Conservation (phyloP, 495 filamentous ascomycete genomes). For the Apiosordaria backusii region DNA sequence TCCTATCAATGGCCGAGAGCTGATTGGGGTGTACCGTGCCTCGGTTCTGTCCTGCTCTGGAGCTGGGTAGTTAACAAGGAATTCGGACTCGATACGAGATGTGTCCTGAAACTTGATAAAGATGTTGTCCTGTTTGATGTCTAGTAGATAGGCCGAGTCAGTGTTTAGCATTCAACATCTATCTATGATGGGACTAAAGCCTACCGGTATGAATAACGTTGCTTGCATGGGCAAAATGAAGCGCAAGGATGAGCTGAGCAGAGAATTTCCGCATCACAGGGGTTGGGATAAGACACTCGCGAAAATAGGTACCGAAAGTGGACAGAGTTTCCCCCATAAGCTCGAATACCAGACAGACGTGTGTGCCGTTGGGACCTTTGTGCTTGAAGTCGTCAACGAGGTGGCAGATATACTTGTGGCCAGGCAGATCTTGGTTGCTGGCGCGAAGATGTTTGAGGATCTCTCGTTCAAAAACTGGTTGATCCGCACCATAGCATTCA, state of each 20-base stretch:
- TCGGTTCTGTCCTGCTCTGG: too few species aligned
- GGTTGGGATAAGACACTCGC: constrained; percentile 8
- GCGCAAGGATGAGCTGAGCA: constrained; percentile 7
- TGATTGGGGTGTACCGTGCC: too few species aligned
- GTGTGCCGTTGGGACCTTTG: constrained; percentile 46
- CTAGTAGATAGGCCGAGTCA: not conserved
- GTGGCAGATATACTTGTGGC: constrained; percentile 33
- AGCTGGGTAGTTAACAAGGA: not conserved
- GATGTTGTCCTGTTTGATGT: constrained; percentile 23
- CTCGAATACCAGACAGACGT: constrained; percentile 50
- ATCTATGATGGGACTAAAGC: not conserved
- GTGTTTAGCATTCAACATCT: not conserved
- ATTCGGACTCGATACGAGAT: constrained; percentile 14
- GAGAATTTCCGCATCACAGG: constrained; percentile 11
- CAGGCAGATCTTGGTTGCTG: constrained; percentile 5
- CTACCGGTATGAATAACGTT: constrained; percentile 16
- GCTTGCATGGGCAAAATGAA: constrained; percentile 16
- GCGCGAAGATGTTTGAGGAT: constrained; percentile 19
- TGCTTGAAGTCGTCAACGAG: constrained; percentile 44
- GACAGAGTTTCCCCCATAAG: constrained; percentile 36
- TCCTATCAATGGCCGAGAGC: too few species aligned
- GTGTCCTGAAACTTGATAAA: constrained; percentile 19
- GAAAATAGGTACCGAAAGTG: constrained; percentile 12
- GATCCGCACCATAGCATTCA: not conserved
- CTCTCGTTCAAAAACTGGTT: constrained; percentile 1